phyloP scores from a whole-genome alignment of 225 moss, liverwort and hornwort species.

The Neckera pumila region DNA sequence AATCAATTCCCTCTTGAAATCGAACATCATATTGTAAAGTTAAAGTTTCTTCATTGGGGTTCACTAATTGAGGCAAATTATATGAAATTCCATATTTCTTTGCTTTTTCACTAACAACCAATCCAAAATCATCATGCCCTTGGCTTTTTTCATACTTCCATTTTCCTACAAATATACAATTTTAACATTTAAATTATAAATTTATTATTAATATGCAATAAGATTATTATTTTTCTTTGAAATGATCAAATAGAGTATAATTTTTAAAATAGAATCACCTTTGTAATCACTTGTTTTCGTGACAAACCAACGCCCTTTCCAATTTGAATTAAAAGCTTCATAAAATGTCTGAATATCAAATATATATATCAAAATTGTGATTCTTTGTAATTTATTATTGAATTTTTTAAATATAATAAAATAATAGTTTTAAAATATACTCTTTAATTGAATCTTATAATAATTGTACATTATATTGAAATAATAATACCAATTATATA shows the following conservation, averaged over 20 bases:
- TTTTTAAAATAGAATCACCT: not conserved
- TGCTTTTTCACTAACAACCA: not conserved
- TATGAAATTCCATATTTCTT: not conserved
- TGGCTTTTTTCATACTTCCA: not conserved
- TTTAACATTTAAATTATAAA: no score
- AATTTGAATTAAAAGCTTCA: not conserved
- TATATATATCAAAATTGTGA: not conserved
- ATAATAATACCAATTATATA: no score
- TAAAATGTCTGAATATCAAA: not conserved
- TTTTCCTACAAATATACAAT: not conserved
- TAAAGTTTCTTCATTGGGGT: not conserved
- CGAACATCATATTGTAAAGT: not conserved
- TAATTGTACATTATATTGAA: not conserved
- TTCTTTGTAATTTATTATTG: not conserved
- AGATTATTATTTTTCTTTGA: no score
- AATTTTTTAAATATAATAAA: no score
- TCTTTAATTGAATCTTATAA: not conserved
- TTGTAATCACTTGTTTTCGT: not conserved
- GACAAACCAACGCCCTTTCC: not conserved
- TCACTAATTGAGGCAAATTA: not conserved
- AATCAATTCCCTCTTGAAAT: not conserved
- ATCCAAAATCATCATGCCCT: not conserved
- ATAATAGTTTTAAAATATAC: fast-evolving
- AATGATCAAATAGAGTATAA: fast-evolving
- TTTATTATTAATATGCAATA: not conserved